Evolutionary conservation across 2,329 filamentous ascomycete species (phyloP).

Genomic region (Curvularia sp.): DNA sequence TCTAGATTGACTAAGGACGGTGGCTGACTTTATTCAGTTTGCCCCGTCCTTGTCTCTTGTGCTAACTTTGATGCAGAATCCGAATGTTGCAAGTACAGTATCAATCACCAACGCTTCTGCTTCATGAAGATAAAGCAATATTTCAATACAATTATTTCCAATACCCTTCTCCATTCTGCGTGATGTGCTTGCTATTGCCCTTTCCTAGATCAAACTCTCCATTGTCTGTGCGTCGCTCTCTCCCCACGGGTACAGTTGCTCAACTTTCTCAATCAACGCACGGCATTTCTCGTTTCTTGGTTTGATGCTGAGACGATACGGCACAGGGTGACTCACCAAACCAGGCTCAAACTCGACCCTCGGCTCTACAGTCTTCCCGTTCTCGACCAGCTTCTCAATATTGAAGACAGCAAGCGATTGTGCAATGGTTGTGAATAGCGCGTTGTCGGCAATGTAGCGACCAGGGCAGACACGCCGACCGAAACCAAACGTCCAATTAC

Average conservation of each 20-base stretch:
- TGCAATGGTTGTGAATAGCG: conserved; percentile 53
- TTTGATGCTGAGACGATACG: conserved; percentile 45
- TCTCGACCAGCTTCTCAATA: conserved; percentile 48
- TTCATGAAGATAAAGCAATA: background rate
- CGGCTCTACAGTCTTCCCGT: conserved; percentile 50
- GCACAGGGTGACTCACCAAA: conserved; percentile 50
- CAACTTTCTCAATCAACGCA: conserved; percentile 43
- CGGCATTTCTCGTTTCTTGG: conserved; percentile 46
- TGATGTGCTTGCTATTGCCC: background rate
- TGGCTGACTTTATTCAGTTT: background rate
- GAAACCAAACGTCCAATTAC: conserved; percentile 49
- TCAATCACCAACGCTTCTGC: background rate
- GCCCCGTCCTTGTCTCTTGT: background rate
- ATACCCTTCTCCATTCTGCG: background rate
- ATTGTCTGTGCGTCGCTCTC: conserved; percentile 48
- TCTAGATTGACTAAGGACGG: background rate
- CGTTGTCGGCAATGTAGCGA: conserved; percentile 51
- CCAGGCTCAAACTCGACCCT: conserved; percentile 48
- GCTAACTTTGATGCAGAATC: background rate
- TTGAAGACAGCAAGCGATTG: conserved; percentile 58
- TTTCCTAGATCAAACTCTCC: conserved; percentile 9
- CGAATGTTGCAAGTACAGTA: background rate
- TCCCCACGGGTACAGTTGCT: conserved; percentile 50
- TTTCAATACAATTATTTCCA: background rate
- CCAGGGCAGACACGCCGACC: conserved; percentile 56